A percentile compares a stretch with the other conserved stretches of the same genome.
Evolutionary conservation across 495 filamentous ascomycete species (phyloP).

Genomic region (Delitschia confertaspora): DNA sequence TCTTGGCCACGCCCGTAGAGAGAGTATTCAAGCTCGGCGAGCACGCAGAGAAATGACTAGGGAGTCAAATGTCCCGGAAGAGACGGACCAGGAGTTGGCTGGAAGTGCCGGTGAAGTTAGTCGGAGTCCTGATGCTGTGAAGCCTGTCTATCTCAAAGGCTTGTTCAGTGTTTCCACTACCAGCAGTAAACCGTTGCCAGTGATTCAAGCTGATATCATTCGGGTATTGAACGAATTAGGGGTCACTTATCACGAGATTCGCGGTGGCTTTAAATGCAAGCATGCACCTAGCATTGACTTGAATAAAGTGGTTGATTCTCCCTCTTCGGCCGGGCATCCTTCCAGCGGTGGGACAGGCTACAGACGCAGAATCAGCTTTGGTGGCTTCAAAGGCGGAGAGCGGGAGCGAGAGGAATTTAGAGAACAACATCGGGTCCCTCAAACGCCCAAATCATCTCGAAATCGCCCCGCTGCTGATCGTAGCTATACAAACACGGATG

Average conservation of each 20-base stretch:
- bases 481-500: conserved; percentile 72
- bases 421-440: conserved; percentile 41
- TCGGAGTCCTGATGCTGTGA: conserved; percentile 56
- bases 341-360: conserved; percentile 39
- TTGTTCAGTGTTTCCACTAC: conserved; percentile 97
- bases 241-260: conserved; percentile 87
- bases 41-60: conserved; percentile 56
- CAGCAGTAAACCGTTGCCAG: conserved; percentile 74
- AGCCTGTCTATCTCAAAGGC: conserved; percentile 93
- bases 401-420: conserved; percentile 53
- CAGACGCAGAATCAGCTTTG: conserved; percentile 74
- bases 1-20: conserved; percentile 77
- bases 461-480: conserved; percentile 42
- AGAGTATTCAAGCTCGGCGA: conserved; percentile 81
- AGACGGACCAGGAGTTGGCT: conserved; percentile 60
- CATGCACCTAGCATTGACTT: conserved; percentile 85
- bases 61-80: conserved; percentile 67
- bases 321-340: conserved; percentile 38
- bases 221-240: conserved; percentile 76
- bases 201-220: conserved; percentile 87
- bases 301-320: conserved; percentile 47
- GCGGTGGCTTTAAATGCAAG: conserved; percentile 82
- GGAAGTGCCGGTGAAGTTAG: conserved; percentile 30
- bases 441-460: conserved; percentile 35
- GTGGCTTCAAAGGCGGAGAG: conserved; percentile 54